Evolutionary conservation across 345 rosid species (phyloP).

Genomic region (Eucalyptus coolabah): DNA sequence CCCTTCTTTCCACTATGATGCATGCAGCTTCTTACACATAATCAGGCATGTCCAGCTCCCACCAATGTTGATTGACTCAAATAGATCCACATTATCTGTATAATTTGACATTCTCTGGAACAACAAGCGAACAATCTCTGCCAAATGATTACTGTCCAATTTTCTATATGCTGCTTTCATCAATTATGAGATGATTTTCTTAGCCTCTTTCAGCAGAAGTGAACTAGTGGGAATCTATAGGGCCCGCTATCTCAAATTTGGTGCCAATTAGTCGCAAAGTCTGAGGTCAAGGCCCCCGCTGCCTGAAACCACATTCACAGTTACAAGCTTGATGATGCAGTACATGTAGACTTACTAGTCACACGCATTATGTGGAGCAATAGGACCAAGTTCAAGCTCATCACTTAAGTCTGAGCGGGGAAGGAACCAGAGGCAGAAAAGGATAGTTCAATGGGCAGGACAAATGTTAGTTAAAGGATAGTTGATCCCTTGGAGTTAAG

Average conservation of each 20-base stretch:
- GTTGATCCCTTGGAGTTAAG: not conserved
- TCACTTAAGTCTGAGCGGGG: not conserved
- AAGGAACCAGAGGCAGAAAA: not conserved
- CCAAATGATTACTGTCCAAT: not conserved
- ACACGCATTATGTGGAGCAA: not conserved
- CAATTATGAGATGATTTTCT: not conserved
- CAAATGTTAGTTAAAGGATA: not conserved
- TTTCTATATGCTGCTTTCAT: not conserved
- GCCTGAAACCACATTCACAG: not conserved
- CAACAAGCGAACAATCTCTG: not conserved
- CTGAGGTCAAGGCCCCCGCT: not conserved
- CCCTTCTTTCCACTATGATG: not conserved
- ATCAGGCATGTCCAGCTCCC: not conserved
- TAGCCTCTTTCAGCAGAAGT: not conserved
- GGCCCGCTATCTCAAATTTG: not conserved
- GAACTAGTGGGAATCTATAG: not conserved
- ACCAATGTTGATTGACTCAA: not conserved
- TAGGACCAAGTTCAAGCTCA: not conserved
- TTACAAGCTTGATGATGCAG: not conserved
- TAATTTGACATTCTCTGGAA: not conserved
- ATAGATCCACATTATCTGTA: not conserved
- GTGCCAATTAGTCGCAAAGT: not conserved
- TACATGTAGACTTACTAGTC: not conserved
- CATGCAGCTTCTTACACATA: not conserved
- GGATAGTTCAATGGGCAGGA: not conserved